Percentiles rank a stretch among this genome's conserved stretches.
phyloP scores from a whole-genome alignment of 768 basidiomycete species.

The Boletus sensibilis region DNA sequence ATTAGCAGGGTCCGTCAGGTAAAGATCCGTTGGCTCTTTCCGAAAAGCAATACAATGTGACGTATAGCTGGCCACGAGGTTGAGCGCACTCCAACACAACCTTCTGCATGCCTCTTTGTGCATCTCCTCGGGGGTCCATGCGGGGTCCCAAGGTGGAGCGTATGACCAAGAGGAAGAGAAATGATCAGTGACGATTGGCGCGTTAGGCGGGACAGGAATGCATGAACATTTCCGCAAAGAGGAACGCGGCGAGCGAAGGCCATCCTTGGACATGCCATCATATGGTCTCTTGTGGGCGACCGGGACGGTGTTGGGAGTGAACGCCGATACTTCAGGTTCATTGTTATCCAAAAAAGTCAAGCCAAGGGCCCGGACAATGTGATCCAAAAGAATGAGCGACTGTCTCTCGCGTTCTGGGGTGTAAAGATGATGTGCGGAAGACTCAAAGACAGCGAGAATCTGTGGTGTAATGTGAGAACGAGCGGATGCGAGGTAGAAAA shows the following conservation, averaged over 20 bases:
- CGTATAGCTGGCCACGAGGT: conserved; percentile 64
- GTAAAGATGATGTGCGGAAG: conserved; percentile 68
- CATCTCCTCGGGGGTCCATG: conserved; percentile 55
- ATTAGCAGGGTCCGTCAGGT: conserved; percentile 62
- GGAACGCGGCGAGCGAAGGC: conserved; percentile 28
- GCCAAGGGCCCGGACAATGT: conserved; percentile 54
- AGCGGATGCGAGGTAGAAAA: background rate
- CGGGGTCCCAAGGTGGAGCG: conserved; percentile 58
- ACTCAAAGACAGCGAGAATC: conserved; percentile 78
- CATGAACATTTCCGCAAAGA: conserved; percentile 46
- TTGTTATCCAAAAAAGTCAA: conserved; percentile 57
- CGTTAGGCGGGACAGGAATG: conserved; percentile 37
- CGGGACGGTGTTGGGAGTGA: conserved; percentile 52
- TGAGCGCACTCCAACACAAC: conserved; percentile 73
- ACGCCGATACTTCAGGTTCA: conserved; percentile 53
- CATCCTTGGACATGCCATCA: conserved; percentile 28
- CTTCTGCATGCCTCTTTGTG: conserved; percentile 72
- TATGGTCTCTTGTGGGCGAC: conserved; percentile 38
- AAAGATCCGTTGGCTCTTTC: conserved; percentile 54
- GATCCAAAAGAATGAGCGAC: conserved; percentile 60
- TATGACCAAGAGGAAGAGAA: conserved; percentile 46
- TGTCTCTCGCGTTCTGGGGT: conserved; percentile 50
- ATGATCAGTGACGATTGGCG: conserved; percentile 33
- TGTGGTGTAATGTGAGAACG: conserved; percentile 29
- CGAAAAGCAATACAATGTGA: conserved; percentile 68